Conservation (phyloP, 2,329 filamentous ascomycete species). For the Aspergillus brunneoviolaceus region DNA sequence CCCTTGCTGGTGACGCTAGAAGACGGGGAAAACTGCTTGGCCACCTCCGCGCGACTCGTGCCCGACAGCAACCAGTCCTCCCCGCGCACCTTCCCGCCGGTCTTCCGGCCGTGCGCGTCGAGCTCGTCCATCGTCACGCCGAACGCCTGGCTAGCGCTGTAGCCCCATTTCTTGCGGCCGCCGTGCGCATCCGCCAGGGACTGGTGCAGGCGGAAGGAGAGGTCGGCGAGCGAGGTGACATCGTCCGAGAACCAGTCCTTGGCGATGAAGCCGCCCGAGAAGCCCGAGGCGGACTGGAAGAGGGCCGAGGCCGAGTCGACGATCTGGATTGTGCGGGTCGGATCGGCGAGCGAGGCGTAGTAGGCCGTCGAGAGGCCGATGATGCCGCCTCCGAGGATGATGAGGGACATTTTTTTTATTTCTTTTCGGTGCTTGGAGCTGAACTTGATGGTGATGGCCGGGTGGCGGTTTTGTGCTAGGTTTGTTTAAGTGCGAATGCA, state of each 20-base stretch:
- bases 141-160: neutral
- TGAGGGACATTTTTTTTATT: neutral
- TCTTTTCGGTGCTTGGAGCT: neutral
- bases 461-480: no score
- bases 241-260: neutral
- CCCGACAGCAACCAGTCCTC: neutral
- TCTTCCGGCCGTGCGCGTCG: neutral
- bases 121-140: neutral
- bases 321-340: neutral
- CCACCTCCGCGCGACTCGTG: neutral
- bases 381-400: neutral
- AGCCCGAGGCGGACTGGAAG: neutral
- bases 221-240: neutral
- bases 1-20: neutral
- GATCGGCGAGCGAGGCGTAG: neutral
- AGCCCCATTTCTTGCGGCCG: neutral
- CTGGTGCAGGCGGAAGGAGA: neutral
- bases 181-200: neutral
- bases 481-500: no score
- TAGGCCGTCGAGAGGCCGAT: neutral
- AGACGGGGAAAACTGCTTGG: neutral
- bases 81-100: neutral
- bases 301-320: neutral
- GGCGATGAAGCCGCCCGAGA: neutral
- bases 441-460: neutral